Evolutionary conservation across 1,139 yeast genomes (phyloP).

Genomic region (Debaryomycetaceae sp.): DNA sequence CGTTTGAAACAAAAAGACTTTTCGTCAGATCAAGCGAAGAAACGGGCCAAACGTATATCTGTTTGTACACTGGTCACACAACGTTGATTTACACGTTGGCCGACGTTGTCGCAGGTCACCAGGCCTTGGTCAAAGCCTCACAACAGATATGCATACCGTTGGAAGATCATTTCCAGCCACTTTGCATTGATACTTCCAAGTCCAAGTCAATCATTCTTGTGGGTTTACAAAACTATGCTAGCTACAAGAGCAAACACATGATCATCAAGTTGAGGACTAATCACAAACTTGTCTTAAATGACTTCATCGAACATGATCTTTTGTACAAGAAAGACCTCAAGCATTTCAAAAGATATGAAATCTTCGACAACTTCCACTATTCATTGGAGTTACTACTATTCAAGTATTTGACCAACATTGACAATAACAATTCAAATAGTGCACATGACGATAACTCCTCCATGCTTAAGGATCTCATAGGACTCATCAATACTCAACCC

Average conservation of each 20-base stretch:
- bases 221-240: slow-evolving; percentile 29
- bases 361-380: slow-evolving; percentile 31
- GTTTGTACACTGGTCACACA: slow-evolving; percentile 27
- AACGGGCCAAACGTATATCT: slow-evolving; percentile 16
- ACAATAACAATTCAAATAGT: slow-evolving; percentile 8
- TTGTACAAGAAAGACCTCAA: slow-evolving; percentile 16
- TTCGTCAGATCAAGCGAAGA: slow-evolving; percentile 13
- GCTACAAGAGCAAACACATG: slow-evolving; percentile 17
- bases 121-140: slow-evolving; percentile 18
- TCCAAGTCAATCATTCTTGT: slow-evolving; percentile 22
- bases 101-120: slow-evolving; percentile 27
- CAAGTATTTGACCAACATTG: slow-evolving; percentile 24
- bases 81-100: slow-evolving; percentile 28
- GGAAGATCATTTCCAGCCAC: slow-evolving; percentile 26
- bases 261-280: slow-evolving; percentile 24
- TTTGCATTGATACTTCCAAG: slow-evolving; percentile 16
- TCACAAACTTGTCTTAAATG: slow-evolving; percentile 32
- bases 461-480: slow-evolving; percentile 14
- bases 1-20: slow-evolving; percentile 25
- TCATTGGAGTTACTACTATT: slow-evolving; percentile 39
- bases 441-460: neutral
- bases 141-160: slow-evolving; percentile 26
- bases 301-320: slow-evolving; percentile 37
- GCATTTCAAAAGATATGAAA: slow-evolving; percentile 22
- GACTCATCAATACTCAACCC: slow-evolving; percentile 23